Conservation (phyloP, 306 rosid genomes). For the Trifolium pratense region DNA sequence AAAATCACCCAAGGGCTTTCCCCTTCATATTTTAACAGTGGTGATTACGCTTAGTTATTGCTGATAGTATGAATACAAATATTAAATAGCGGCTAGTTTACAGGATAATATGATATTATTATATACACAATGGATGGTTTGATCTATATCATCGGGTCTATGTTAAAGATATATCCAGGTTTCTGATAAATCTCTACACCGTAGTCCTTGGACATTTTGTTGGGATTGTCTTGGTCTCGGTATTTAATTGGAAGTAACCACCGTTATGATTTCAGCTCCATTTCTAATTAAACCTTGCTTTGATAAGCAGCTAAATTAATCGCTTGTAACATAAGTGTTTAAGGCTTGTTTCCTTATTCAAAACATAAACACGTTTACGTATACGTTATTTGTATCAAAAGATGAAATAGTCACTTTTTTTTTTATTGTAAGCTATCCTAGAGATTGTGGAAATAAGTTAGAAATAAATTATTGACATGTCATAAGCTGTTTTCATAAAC, state of each 20-base stretch:
- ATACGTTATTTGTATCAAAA: not conserved
- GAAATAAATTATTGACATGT: not conserved
- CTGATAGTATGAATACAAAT: slow-evolving; percentile 36
- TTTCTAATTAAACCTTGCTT: not conserved
- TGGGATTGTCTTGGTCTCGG: not conserved
- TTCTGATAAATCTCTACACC: not conserved
- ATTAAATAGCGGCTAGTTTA: not conserved
- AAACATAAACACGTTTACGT: too few relatives aligned
- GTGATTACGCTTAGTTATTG: slow-evolving; percentile 35
- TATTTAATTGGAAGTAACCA: slow-evolving; percentile 5
- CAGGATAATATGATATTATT: slow-evolving; percentile 11
- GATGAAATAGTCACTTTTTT: not conserved
- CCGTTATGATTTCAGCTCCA: not conserved
- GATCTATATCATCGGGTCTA: slow-evolving; percentile 5
- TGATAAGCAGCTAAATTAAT: not conserved
- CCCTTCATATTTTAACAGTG: slow-evolving; percentile 13
- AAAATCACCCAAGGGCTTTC: slow-evolving; percentile 14
- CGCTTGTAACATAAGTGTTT: not conserved
- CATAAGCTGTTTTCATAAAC: not conserved
- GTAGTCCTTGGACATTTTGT: slow-evolving; percentile 6
- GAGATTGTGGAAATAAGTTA: not conserved
- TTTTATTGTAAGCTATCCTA: not conserved
- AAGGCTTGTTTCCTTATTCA: too few relatives aligned
- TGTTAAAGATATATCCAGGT: not conserved
- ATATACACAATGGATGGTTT: slow-evolving; percentile 12